These are phyloP conservation scores for Delonix regia DNA, from an alignment of 306 rosid species.

Conservation along the genomic window DNA sequence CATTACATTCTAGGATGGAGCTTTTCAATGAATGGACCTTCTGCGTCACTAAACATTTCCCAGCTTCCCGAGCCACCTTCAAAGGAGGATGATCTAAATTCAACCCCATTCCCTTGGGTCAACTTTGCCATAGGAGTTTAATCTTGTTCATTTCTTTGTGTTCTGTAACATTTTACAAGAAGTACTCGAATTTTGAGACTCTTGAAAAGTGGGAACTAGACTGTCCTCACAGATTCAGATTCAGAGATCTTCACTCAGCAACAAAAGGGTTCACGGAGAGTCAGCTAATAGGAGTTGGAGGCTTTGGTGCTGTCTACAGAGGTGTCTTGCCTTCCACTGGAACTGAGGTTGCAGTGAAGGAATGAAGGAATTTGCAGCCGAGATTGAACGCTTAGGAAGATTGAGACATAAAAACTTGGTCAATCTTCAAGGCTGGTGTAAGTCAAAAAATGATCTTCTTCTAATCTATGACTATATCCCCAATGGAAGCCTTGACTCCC, in stretches of 20 bases:
- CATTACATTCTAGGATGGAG: conserved; percentile 83
- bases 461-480: conserved; percentile 70
- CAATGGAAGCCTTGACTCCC: conserved; percentile 56
- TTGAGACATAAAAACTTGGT: conserved; percentile 77
- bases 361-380: conserved; percentile 68
- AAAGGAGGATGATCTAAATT: conserved; percentile 31
- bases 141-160: conserved; percentile 36
- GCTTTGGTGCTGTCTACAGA: conserved; percentile 74
- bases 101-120: conserved; percentile 33
- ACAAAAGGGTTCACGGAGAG: conserved; percentile 68
- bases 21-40: conserved; percentile 46
- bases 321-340: conserved; percentile 55
- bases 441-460: conserved; percentile 62
- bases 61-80: conserved; percentile 55
- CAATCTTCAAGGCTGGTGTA: conserved; percentile 85
- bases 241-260: conserved; percentile 62
- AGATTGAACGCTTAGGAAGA: conserved; percentile 74
- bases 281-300: conserved; percentile 67
- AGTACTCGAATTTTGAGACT: conserved; percentile 40
- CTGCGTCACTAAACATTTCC: conserved; percentile 36
- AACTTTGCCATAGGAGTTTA: conserved; percentile 40
- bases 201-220: conserved; percentile 84
- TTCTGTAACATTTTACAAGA: conserved; percentile 30
- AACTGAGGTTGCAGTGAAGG: conserved; percentile 71
- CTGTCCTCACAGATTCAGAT: conserved; percentile 71